A percentile compares a stretch with the other conserved stretches of the same genome.
These are phyloP conservation scores for Mycena rebaudengoi DNA, from an alignment of 768 basidiomycete species.

Conservation along the genomic window DNA sequence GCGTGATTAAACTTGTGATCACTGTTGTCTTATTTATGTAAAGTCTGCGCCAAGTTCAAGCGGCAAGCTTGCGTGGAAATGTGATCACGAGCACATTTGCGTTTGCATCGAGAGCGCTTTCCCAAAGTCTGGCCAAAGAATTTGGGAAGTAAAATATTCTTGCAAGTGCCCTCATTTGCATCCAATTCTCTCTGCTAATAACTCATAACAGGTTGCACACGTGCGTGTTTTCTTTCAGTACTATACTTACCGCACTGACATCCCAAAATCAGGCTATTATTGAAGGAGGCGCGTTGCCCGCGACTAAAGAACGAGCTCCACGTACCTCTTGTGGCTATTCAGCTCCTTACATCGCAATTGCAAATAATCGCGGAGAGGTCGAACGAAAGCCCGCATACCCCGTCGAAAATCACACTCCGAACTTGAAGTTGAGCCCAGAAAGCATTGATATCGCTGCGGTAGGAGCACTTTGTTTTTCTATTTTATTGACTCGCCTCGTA, in stretches of 20 bases:
- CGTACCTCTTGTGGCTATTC: no score
- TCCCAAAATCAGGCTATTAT: slow-evolving; percentile 76
- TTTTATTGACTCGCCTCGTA: background rate
- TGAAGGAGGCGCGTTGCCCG: no score
- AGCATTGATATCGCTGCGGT: slow-evolving; percentile 73
- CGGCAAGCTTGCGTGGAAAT: slow-evolving; percentile 72
- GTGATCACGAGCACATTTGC: slow-evolving; percentile 67
- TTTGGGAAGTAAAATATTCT: slow-evolving; percentile 81
- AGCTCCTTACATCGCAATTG: slow-evolving; percentile 42
- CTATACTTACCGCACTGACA: no score
- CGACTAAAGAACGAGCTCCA: no score
- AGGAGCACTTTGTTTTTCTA: background rate
- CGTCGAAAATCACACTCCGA: slow-evolving; percentile 32
- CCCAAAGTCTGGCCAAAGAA: slow-evolving; percentile 79
- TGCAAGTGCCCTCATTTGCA: slow-evolving; percentile 42
- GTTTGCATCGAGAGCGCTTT: slow-evolving; percentile 66
- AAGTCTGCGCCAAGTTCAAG: no score
- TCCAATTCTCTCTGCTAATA: background rate
- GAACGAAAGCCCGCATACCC: slow-evolving; percentile 46
- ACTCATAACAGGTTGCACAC: slow-evolving; percentile 63
- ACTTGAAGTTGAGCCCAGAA: slow-evolving; percentile 60
- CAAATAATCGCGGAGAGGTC: slow-evolving; percentile 19
- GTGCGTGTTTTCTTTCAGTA: slow-evolving; percentile 47
- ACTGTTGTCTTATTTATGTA: no score
- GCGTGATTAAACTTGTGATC: no score